phyloP scores from a whole-genome alignment of 306 rosid genomes.

The Quercus bicolor region DNA sequence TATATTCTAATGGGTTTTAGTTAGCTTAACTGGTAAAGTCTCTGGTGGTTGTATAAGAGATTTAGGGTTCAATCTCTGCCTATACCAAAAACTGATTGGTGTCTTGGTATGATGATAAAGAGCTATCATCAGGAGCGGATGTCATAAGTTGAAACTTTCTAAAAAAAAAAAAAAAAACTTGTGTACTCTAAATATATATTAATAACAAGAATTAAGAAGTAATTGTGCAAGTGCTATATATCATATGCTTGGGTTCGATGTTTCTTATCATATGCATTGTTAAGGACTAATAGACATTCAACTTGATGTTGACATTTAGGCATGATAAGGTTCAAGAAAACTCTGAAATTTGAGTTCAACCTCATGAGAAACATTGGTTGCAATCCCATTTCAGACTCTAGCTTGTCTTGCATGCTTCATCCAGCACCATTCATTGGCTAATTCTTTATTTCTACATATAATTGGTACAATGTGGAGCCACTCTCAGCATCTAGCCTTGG shows the following conservation, averaged over 20 bases:
- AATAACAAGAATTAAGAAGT: constrained; percentile 14
- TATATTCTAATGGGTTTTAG: too few species aligned
- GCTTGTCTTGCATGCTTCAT: constrained; percentile 73
- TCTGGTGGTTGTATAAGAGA: too few species aligned
- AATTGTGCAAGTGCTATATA: constrained; percentile 43
- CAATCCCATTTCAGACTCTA: constrained; percentile 65
- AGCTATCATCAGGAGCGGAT: too few species aligned
- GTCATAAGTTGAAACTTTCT: too few species aligned
- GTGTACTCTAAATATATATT: too few species aligned
- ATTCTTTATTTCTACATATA: constrained; percentile 47
- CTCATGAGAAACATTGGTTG: constrained; percentile 36
- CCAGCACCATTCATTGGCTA: constrained; percentile 89
- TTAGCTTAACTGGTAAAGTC: too few species aligned
- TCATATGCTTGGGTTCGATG: constrained; percentile 54
- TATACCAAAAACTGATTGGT: too few species aligned
- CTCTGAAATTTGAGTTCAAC: constrained; percentile 39
- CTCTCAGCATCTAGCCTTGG: constrained; percentile 55
- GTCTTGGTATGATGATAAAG: too few species aligned
- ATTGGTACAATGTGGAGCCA: constrained; percentile 43
- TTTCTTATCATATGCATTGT: constrained; percentile 39
- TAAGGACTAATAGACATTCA: constrained; percentile 52
- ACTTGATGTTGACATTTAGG: constrained; percentile 55
- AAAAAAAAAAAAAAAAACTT: too few species aligned
- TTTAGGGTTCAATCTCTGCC: too few species aligned
- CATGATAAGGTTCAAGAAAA: constrained; percentile 50